phyloP scores from a whole-genome alignment of 305 asterid species.

The Solanum hybrid region DNA sequence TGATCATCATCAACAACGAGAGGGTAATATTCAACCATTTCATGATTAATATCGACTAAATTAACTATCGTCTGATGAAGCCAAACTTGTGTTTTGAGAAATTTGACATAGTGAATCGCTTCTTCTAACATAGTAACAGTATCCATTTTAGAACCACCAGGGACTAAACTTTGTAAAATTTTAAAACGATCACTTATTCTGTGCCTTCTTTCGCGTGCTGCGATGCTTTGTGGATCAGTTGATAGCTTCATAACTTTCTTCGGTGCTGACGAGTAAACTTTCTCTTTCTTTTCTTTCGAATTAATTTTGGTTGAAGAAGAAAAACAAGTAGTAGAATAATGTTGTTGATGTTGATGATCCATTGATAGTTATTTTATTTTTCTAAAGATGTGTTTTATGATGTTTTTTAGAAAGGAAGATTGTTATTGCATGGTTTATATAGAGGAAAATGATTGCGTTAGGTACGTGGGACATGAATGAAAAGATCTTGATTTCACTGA shows the following conservation, averaged over 20 bases:
- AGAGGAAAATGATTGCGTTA: constrained; percentile 11
- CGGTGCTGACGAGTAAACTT: background rate
- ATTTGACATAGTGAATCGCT: constrained; percentile 69
- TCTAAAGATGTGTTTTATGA: background rate
- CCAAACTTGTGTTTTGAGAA: constrained; percentile 63
- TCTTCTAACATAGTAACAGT: constrained; percentile 78
- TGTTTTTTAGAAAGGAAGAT: background rate
- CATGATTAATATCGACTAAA: constrained; percentile 9
- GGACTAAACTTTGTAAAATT: constrained; percentile 61
- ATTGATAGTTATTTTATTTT: constrained; percentile 5
- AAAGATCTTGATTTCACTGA: background rate
- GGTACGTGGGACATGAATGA: constrained; percentile 25
- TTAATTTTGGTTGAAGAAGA: constrained; percentile 12
- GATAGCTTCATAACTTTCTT: constrained; percentile 37
- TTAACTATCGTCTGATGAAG: constrained; percentile 43
- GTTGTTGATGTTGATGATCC: constrained; percentile 15
- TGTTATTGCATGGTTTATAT: constrained; percentile 7
- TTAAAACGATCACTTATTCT: constrained; percentile 70
- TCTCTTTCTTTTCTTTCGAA: constrained; percentile 11
- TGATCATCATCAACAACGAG: background rate
- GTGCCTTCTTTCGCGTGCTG: constrained; percentile 77
- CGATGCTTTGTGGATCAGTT: constrained; percentile 72
- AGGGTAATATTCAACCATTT: background rate
- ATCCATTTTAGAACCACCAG: constrained; percentile 70
- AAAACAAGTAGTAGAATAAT: constrained; percentile 4